Evolutionary conservation across 805 yeast species (phyloP), one percentile per base, ranked within the genome.

Genomic region (Sugiyamaella floridensis): DNA sequence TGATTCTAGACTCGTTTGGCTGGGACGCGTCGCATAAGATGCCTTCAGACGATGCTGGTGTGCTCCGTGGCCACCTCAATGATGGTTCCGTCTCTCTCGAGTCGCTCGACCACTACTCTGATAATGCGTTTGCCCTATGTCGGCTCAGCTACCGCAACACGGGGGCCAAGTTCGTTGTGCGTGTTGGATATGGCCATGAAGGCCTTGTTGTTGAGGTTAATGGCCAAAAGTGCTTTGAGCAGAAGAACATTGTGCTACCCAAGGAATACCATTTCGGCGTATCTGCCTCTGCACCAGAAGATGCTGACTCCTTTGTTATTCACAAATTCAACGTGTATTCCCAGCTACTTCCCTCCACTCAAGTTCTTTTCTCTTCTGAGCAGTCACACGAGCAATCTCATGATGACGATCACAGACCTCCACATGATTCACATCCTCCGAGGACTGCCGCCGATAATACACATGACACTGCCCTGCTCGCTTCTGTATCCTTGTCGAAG

Each of bases 21-120:
- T 57, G 60, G 58, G 55, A 51, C 18, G 47, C 44, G 11, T 19
- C 47, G 2, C 57, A 50, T 34, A 48, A 54, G 29, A 55, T 53
- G 12, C 52, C 48, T 12, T 55, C 52, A 19, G 51, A 47, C 6
- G 58, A 50, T n/a, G 60, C 59, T 8, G 63, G 60, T 7, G 60
- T 69, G 19, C 58, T 69, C 19, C 64, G 73, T 7, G 76, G 72
- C 16, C 74, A 71, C 59, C 58, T 71, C 28, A 71, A 70, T 50
- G 75, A 72, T 48, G 74, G 74, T 14, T 40, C 65, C 11, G 51
- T 50, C 14, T 37, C 56, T 16, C 70, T 68, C 50, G 44, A 55
- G 20, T 10, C 58, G 16, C 32, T 60, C 45, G 51, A 56, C 10
- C 50, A 57, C 29, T 67, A 70, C 2, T 59, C 55, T 32, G 49